These are phyloP conservation scores for Fusarium sp. DNA, from an alignment of 2,329 filamentous ascomycete genomes.

Conservation along the genomic window DNA sequence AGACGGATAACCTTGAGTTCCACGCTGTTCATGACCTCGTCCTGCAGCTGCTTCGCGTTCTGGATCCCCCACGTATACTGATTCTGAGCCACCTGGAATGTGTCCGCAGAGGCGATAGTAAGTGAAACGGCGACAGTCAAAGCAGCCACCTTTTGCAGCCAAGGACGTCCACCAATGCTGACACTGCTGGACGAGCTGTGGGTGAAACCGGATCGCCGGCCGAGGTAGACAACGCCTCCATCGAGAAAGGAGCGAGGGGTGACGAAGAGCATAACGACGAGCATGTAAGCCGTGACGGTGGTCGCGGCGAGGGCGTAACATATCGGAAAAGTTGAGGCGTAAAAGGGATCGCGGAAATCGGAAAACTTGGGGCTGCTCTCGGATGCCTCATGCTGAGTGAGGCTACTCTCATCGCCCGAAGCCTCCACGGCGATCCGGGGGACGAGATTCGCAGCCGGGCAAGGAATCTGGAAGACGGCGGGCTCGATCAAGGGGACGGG, in stretches of 20 bases:
- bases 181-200: constrained; percentile 82
- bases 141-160: constrained; percentile 87
- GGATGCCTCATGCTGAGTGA: constrained; percentile 45
- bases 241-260: constrained; percentile 95
- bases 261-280: constrained; percentile 93
- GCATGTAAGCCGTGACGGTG: constrained; percentile 90
- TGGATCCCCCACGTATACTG: constrained; percentile 86
- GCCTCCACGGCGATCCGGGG: constrained; percentile 47
- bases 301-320: constrained; percentile 92
- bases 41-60: constrained; percentile 81
- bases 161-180: constrained; percentile 90
- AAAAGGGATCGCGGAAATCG: constrained; percentile 87
- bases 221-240: constrained; percentile 84
- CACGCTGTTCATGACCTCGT: constrained; percentile 82
- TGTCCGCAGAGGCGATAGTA: constrained; percentile 93
- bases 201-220: constrained; percentile 86
- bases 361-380: constrained; percentile 60
- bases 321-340: constrained; percentile 91
- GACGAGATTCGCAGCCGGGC: constrained; percentile 40
- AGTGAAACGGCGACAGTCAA: constrained; percentile 84
- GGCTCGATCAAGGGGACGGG: constrained; percentile 69
- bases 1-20: constrained; percentile 92
- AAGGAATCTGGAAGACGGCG: constrained; percentile 64
- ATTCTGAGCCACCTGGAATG: constrained; percentile 83
- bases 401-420: constrained; percentile 50